These are phyloP conservation scores for Fusarium austroafricanum DNA, from an alignment of 2,329 filamentous ascomycete species.

Conservation along the genomic window DNA sequence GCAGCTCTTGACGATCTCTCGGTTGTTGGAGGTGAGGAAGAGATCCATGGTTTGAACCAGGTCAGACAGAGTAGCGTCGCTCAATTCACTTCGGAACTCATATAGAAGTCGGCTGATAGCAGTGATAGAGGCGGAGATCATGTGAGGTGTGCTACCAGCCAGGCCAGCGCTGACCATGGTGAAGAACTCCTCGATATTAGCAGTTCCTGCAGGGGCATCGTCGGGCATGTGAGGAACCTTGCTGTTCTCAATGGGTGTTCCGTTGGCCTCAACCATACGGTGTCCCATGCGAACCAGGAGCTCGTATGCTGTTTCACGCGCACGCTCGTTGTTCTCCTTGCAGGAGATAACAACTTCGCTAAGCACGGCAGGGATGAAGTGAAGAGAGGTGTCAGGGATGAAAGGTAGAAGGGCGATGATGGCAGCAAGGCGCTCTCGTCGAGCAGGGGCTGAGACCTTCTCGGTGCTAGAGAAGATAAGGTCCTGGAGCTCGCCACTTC, in stretches of 20 bases:
- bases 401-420: slow-evolving; percentile 83
- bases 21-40: slow-evolving; percentile 95
- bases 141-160: slow-evolving; percentile 91
- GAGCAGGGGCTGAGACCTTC: slow-evolving; percentile 86
- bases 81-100: slow-evolving; percentile 82
- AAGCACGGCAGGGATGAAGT: slow-evolving; percentile 92
- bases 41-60: slow-evolving; percentile 95
- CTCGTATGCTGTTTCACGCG: slow-evolving; percentile 88
- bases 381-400: slow-evolving; percentile 80
- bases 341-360: slow-evolving; percentile 96
- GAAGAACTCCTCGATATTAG: slow-evolving; percentile 93
- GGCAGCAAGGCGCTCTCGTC: slow-evolving; percentile 86
- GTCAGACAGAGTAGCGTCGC: slow-evolving; percentile 77
- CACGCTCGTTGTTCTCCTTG: slow-evolving; percentile 98
- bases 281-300: slow-evolving; percentile 89
- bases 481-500: slow-evolving; percentile 82
- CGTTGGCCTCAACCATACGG: slow-evolving; percentile 74
- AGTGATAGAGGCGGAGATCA: slow-evolving; percentile 97
- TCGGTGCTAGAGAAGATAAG: slow-evolving; percentile 83
- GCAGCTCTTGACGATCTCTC: slow-evolving; percentile 94
- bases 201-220: slow-evolving; percentile 80
- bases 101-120: slow-evolving; percentile 93
- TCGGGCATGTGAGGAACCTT: slow-evolving; percentile 88
- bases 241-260: slow-evolving; percentile 82
- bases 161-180: slow-evolving; percentile 98